Base-by-base conservation (phyloP, 2,329 filamentous ascomycete genomes). In the Phaeosphaeria sp. region DNA sequence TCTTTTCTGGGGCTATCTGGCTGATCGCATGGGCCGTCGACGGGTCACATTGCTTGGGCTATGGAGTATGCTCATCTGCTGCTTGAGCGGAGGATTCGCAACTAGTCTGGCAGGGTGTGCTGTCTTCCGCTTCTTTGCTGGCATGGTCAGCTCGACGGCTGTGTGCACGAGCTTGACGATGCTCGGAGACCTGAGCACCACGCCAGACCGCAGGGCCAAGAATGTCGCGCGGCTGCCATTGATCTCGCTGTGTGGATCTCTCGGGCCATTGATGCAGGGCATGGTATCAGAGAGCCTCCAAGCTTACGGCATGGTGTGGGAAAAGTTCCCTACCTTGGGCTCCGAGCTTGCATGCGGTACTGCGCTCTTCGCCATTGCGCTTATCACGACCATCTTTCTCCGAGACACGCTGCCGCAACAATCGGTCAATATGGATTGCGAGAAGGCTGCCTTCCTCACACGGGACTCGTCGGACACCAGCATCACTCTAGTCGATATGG, bases 371-470 rank as follows among this genome's bases (percentile, higher is more conserved):
- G 61, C 72, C 18, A 78, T 82, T 59, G 74, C 78, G 15, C 53
- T 81, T 18, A 68, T 74, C 15, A 78, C 80, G 46, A 67, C 72
- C 4, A 61, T 79, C 25, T 62, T 79, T 49, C 75, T 82, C 24
- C 74, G 79, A 50, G 80, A 82, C 66, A 76, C 73, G 3, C 61
- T 77, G 3, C 74, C 73, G 11, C 55, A 69, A 6, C 62, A 72
- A 45, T 66, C 64, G 13, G 71, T 77, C 54, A 46, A 78, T 53
- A 46, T 73, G 20, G 79, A 81, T 63, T 78, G 75, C 64, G 80
- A 83, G 61, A 81, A 81, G 57, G 77, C 79, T 17, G 75, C 78
- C n/a, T 81, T 83, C 71, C 77, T 83, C 6, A 74, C 73, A 44
- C 73, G 74, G 57, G 66, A 67, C 51, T 74, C 73, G 20, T 63